Base-by-base conservation (phyloP, 2,329 filamentous ascomycete species). In the Diaporthe sp. region DNA sequence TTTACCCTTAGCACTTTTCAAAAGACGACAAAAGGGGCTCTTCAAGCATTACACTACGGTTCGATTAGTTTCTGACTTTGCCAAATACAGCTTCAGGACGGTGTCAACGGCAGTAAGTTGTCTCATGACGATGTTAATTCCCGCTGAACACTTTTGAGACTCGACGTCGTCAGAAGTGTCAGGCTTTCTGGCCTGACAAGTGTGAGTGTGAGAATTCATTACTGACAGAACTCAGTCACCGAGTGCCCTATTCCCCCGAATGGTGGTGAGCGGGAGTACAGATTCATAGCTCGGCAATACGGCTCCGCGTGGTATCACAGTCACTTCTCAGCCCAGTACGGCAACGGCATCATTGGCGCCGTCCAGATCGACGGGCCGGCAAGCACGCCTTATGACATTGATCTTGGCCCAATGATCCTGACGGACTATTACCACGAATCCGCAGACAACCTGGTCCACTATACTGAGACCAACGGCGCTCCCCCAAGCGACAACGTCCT, bases 401-500 rank as follows among this genome's bases (percentile, higher is more conserved):
- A 90, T 77, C 83, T 89, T 1, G 88, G 88, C 35, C 79, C 84
- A 8, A 82, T 89, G 22, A 83, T 87, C 5, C 80, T 91, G 33
- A 86, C 83, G 6, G 89, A 91, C 77, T 90, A 86, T 84, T 89
- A 88, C 80, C 84, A 86, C 73, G 47, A 69, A 13, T 77, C 78
- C 17, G 82, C 82, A 19, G 80, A 82, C 54, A 74, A 79, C 25
- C 74, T 82, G 5, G 78, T 80, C 15, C 47, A 75, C 35, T 69
- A 74, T 60, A 81, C 77, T 70, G 64, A 75, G 76, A 77, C 71
- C 61, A 76, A 80, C 40, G 79, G 78, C 33, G 72, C 82, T 3
- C 83, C 83, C 2, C 22, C 72, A 5, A 83, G 83, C 75, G 81
- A 85, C 77, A 87, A 87, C 69, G 81, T 86, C 19, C 80, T 87